Evolutionary conservation across 2,329 filamentous ascomycete genomes (phyloP).

Genomic region (Monilinia fructigena): DNA sequence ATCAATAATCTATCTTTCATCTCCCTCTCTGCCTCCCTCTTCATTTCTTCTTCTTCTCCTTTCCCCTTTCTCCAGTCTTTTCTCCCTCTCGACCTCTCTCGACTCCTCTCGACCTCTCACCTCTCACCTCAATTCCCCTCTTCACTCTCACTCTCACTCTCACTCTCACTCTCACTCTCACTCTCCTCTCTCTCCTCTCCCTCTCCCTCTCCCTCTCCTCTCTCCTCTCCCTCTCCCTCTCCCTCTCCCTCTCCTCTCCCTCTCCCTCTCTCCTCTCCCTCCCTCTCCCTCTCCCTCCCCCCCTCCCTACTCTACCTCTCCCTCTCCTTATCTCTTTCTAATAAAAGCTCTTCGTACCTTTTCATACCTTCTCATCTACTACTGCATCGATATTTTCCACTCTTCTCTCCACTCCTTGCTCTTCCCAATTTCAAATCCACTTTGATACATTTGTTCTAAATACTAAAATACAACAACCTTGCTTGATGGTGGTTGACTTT

Average conservation of each 20-base stretch:
- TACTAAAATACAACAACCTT: not conserved
- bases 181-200: too few species aligned
- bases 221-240: too few species aligned
- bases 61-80: too few species aligned
- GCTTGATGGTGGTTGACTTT: not conserved
- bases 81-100: too few species aligned
- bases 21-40: conserved; percentile 5
- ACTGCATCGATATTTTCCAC: not conserved
- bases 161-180: too few species aligned
- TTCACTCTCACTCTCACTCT: too few species aligned
- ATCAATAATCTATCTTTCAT: not conserved
- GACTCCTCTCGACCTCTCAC: too few species aligned
- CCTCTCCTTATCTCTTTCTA: too few species aligned
- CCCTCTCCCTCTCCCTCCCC: not conserved
- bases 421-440: not conserved
- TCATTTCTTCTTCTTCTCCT: too few species aligned
- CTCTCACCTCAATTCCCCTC: not conserved
- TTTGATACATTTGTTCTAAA: not conserved
- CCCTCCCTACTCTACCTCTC: not conserved
- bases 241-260: not conserved
- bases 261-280: not conserved
- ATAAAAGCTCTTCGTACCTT: too few species aligned
- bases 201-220: too few species aligned
- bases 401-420: conserved; percentile 8
- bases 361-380: too few species aligned